phyloP scores from a whole-genome alignment of 805 yeast species.

The Saccharomycopsis oosterbeekiorum region DNA sequence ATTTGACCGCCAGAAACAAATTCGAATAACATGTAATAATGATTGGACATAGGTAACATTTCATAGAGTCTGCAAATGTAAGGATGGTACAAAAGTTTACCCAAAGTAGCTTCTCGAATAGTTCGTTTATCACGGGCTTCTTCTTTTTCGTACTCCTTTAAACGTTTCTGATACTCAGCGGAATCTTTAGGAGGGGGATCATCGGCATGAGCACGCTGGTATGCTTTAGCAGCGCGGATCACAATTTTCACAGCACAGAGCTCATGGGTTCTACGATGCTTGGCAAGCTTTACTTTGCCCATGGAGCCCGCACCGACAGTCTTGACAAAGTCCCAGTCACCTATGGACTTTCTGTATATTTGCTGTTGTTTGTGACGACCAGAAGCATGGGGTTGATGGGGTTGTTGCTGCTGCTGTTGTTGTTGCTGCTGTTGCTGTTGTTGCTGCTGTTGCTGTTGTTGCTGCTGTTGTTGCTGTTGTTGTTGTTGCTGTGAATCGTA shows the following conservation, averaged over 20 bases:
- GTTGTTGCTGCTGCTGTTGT: slow-evolving; percentile 3
- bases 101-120: slow-evolving; percentile 89
- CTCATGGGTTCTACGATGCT: slow-evolving; percentile 69
- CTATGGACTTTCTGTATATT: slow-evolving; percentile 80
- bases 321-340: slow-evolving; percentile 93
- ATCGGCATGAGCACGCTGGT: slow-evolving; percentile 59
- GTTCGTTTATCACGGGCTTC: slow-evolving; percentile 87
- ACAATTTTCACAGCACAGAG: slow-evolving; percentile 90
- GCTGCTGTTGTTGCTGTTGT: not conserved
- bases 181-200: slow-evolving; percentile 57
- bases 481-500: not conserved
- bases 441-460: not conserved
- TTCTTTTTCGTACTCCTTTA: slow-evolving; percentile 70
- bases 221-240: slow-evolving; percentile 75
- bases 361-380: slow-evolving; percentile 15
- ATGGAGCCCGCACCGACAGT: slow-evolving; percentile 98
- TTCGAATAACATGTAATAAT: slow-evolving; percentile 93
- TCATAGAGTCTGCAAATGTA: slow-evolving; percentile 87
- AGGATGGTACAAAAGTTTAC: slow-evolving; percentile 82
- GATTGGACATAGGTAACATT: slow-evolving; percentile 93
- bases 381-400: slow-evolving; percentile 4
- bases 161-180: slow-evolving; percentile 47
- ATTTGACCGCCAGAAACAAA: slow-evolving; percentile 96
- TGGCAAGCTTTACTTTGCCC: slow-evolving; percentile 97
- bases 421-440: not conserved